Conservation (phyloP, 768 basidiomycete species). For the Leucosporidium scottii region DNA sequence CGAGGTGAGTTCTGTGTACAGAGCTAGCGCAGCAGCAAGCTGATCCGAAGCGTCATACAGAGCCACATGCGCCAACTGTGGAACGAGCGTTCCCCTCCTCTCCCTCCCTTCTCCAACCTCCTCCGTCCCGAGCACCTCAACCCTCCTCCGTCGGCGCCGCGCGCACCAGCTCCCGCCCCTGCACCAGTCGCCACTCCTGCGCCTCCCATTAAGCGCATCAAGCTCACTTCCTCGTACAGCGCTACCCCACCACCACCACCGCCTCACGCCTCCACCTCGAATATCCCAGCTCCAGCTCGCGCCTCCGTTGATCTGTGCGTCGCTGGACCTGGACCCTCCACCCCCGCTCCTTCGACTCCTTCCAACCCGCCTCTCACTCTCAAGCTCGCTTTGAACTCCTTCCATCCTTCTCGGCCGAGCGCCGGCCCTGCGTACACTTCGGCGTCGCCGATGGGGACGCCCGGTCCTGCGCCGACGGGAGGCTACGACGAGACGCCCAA, state of each 20-base stretch:
- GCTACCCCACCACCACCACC: neutral
- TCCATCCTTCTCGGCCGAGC: neutral
- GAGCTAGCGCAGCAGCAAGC: neutral
- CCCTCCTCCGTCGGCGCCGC: neutral
- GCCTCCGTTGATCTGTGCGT: neutral
- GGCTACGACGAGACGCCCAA: too few relatives aligned
- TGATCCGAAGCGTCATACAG: neutral
- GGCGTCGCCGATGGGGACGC: too few relatives aligned
- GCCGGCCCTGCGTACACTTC: neutral
- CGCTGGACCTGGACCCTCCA: neutral
- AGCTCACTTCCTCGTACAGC: constrained; percentile 21
- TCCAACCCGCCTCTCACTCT: constrained; percentile 8
- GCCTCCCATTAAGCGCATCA: constrained; percentile 23
- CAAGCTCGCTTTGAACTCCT: constrained; percentile 14
- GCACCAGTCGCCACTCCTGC: neutral
- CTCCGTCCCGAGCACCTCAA: constrained; percentile 16
- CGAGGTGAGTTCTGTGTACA: constrained; percentile 1
- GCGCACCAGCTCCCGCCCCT: neutral
- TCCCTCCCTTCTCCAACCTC: constrained; percentile 29
- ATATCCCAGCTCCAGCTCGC: constrained; percentile 10
- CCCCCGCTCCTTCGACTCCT: neutral
- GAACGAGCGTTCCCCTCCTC: constrained; percentile 18
- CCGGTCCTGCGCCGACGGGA: too few relatives aligned
- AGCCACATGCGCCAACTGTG: constrained; percentile 18
- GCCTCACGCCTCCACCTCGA: neutral